phyloP scores from a whole-genome alignment of 2,329 filamentous ascomycete genomes.

The Pseudopithomyces chartarum region DNA sequence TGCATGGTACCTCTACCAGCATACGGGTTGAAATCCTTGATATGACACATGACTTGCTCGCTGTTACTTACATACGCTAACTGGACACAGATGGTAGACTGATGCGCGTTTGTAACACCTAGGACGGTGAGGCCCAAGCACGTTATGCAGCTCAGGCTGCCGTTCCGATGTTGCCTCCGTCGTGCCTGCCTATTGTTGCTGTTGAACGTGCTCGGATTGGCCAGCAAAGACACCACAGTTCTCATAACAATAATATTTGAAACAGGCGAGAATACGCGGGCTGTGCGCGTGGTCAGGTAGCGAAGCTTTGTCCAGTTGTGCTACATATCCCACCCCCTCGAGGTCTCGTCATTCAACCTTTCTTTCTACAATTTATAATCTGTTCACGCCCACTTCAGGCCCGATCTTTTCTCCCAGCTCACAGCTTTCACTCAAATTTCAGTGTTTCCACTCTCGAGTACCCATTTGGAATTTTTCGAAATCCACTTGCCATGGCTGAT shows the following conservation, averaged over 20 bases:
- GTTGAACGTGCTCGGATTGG: neutral
- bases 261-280: neutral
- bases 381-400: too few species aligned
- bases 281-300: neutral
- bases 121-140: neutral
- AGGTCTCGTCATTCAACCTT: neutral
- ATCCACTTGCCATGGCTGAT: neutral
- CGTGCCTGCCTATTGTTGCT: neutral
- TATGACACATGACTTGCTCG: too few species aligned
- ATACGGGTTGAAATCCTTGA: too few species aligned
- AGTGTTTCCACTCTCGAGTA: neutral
- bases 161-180: neutral
- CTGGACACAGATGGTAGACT: neutral
- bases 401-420: neutral
- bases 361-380: neutral
- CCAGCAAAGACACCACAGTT: neutral
- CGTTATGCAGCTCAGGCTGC: neutral
- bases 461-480: neutral
- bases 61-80: too few species aligned
- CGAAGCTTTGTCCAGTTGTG: neutral
- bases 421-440: neutral
- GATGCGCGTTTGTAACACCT: neutral
- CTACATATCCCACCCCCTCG: neutral
- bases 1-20: too few species aligned
- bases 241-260: neutral